phyloP scores from a whole-genome alignment of 192 early-diverging fungal genomes.

The Coemansia sp. region DNA sequence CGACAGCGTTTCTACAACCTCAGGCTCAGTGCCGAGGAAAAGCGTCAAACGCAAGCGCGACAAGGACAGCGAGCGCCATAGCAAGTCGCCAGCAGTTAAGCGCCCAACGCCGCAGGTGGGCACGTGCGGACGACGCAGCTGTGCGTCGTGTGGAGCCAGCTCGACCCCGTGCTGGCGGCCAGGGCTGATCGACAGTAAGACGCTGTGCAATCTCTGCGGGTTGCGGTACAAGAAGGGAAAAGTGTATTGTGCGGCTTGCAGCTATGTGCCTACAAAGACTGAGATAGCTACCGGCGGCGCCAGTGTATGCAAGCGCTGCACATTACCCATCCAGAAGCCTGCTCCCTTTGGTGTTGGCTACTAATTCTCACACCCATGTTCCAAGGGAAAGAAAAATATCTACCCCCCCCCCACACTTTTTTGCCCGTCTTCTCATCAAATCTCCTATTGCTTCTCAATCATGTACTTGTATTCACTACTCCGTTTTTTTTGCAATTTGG shows the following conservation, averaged over 20 bases:
- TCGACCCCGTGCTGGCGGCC: slow-evolving; percentile 59
- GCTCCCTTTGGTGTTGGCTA: not conserved
- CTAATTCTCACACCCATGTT: slow-evolving; percentile 2
- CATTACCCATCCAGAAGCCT: slow-evolving; percentile 21
- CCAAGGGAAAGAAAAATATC: not conserved
- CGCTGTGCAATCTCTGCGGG: slow-evolving; percentile 57
- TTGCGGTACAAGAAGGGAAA: slow-evolving; percentile 58
- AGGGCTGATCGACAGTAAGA: slow-evolving; percentile 55
- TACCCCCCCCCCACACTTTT: too few species aligned
- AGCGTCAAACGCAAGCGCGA: slow-evolving; percentile 45
- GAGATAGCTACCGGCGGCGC: slow-evolving; percentile 55
- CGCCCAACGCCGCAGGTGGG: slow-evolving; percentile 3
- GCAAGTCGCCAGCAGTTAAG: slow-evolving; percentile 22
- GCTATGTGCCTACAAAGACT: slow-evolving; percentile 57
- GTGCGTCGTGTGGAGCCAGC: slow-evolving; percentile 50
- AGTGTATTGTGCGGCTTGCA: slow-evolving; percentile 49
- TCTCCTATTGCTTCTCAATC: not conserved
- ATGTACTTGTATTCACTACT: not conserved
- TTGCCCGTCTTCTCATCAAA: not conserved
- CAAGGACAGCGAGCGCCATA: slow-evolving; percentile 17
- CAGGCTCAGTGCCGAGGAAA: not conserved
- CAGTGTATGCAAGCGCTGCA: slow-evolving; percentile 46
- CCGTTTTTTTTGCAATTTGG: not conserved
- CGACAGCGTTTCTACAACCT: slow-evolving; percentile 16
- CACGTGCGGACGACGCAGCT: slow-evolving; percentile 37